A percentile compares a stretch with the other conserved stretches of the same genome.
Conservation (phyloP, 345 rosid genomes). For the Arabis hirsuta region DNA sequence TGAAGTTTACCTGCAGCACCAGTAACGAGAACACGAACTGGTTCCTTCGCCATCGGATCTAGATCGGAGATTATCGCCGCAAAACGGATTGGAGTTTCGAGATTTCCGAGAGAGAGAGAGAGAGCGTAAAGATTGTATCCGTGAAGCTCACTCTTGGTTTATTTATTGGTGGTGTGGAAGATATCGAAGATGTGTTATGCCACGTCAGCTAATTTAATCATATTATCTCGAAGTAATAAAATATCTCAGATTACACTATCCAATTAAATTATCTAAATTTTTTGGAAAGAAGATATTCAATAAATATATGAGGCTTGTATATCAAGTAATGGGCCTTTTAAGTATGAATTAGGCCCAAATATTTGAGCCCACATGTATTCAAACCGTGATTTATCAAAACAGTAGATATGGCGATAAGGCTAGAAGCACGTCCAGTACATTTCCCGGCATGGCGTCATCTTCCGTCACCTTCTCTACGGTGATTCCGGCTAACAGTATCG, state of each 20-base stretch:
- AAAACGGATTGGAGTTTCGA: constrained; percentile 24
- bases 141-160: constrained; percentile 38
- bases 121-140: not conserved
- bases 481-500: constrained; percentile 16
- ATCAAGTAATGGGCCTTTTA: not conserved
- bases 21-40: constrained; percentile 96
- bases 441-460: constrained; percentile 46
- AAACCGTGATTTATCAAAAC: too few relatives aligned
- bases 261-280: too few relatives aligned
- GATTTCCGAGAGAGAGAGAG: constrained; percentile 19
- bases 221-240: constrained; percentile 38
- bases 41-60: constrained; percentile 81
- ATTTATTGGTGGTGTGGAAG: constrained; percentile 24
- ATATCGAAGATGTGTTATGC: constrained; percentile 13
- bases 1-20: constrained; percentile 89
- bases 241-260: not conserved
- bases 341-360: not conserved
- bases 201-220: constrained; percentile 33
- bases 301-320: not conserved
- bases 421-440: not conserved
- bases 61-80: constrained; percentile 41
- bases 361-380: not conserved
- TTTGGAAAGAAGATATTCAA: not conserved
- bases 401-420: too few relatives aligned
- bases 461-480: constrained; percentile 36